Base-by-base conservation (phyloP, 139 green algal genomes). In the Spirogloea muscicola region DNA sequence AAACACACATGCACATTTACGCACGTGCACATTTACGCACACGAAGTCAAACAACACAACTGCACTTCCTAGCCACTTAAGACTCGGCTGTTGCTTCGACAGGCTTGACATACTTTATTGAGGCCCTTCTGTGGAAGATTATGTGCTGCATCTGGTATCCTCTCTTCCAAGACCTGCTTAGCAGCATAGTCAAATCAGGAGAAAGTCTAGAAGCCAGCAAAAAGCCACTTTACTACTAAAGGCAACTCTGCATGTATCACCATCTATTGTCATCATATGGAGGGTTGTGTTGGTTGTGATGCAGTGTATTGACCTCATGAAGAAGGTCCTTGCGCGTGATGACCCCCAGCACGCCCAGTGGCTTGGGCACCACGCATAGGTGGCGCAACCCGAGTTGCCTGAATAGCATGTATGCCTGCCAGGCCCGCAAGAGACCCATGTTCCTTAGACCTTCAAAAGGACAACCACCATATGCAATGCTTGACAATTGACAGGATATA, bases 291-390 rank as follows among this genome's bases (percentile, higher is more conserved):
- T n/a, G n/a, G n/a, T n/a, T n/a, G n/a, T n/a, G n/a, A n/a, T n/a
- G n/a, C n/a, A n/a, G n/a, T n/a, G n/a, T n/a, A n/a, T n/a, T n/a
- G 62, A 82, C 49, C 42, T 77, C 36, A 6, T n/a, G 58, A 27
- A 86, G 27, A 5, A 97, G 79, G 76, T 97, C 93, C 82, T 96
- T 96, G 43, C 93, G 85, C 4, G 92, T 97, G 82, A 96, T 93
- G 70, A 97, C 91, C 72, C 93, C 93, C 33, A 88, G 57, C 44
- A 95, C 86, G 49, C 75, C 67, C 68, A 88, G 87, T 29, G 81
- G 74, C 3, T 55, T 71, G 49, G 95, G 87, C 42, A 93, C 86
- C 25, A 97, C 91, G 25, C 84, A 83, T 69, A 98, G 84, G 77
- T 98, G 93, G 1, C 93, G 88, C 81, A 98, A 85, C 0, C 88